phyloP scores from a whole-genome alignment of 352 stramenopile species.

The Pythium aquatile region DNA sequence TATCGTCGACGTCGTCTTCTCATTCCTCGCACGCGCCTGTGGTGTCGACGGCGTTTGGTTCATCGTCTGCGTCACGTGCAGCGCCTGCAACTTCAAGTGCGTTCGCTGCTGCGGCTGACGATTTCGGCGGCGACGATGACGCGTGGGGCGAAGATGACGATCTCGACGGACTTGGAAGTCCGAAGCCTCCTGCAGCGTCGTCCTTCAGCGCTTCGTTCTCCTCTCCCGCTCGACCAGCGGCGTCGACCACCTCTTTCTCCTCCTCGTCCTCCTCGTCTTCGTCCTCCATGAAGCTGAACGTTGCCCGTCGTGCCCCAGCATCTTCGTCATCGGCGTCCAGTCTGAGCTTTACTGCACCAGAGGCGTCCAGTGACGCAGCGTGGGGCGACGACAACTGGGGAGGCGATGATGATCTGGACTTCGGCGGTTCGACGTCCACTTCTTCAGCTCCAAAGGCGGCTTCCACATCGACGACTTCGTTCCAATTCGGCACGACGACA shows the following conservation, averaged over 20 bases:
- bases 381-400: constrained; percentile 77
- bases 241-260: constrained; percentile 20
- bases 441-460: constrained; percentile 2
- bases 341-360: constrained; percentile 5
- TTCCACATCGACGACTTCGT: constrained; percentile 6
- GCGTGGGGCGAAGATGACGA: constrained; percentile 64
- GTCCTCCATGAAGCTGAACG: constrained; percentile 52
- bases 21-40: constrained; percentile 1
- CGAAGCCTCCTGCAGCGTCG: constrained; percentile 28
- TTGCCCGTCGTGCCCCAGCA: constrained; percentile 26
- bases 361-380: constrained; percentile 31
- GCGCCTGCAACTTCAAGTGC: constrained; percentile 23
- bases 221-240: constrained; percentile 16
- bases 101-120: constrained; percentile 41
- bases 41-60: constrained; percentile 1
- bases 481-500: constrained; percentile 7
- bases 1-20: constrained; percentile 17
- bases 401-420: constrained; percentile 33
- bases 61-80: constrained; percentile 3
- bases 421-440: neutral
- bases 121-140: constrained; percentile 52
- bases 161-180: constrained; percentile 47
- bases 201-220: constrained; percentile 32
- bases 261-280: constrained; percentile 49
- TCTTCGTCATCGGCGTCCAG: constrained; percentile 25